Evolutionary conservation across 306 rosid genomes (phyloP).

Genomic region (Ziziphus jujuba): DNA sequence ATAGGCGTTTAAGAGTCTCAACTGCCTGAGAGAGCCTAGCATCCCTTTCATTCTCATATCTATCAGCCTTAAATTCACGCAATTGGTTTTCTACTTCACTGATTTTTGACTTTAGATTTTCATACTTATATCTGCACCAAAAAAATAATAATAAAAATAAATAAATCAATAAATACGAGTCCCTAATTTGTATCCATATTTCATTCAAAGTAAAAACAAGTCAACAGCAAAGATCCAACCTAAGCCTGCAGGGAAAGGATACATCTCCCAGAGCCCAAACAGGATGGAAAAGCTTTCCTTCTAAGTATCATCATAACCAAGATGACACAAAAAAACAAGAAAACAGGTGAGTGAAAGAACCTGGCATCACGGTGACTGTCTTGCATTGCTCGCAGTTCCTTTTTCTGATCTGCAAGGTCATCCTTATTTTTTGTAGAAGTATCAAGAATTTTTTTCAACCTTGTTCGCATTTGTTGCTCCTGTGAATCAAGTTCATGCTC

Average conservation of each 20-base stretch:
- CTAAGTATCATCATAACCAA: neutral
- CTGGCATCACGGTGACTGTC: constrained; percentile 72
- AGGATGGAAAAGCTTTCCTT: constrained; percentile 4
- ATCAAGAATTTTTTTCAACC: constrained; percentile 67
- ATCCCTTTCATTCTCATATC: constrained; percentile 96
- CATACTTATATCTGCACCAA: constrained; percentile 66
- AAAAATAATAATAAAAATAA: no score
- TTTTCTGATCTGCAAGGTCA: constrained; percentile 52
- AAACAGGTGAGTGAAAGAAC: constrained; percentile 38
- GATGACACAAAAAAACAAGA: neutral
- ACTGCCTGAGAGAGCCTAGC: constrained; percentile 93
- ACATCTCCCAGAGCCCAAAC: constrained; percentile 5
- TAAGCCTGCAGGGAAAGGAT: neutral
- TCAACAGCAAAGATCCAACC: constrained; percentile 1
- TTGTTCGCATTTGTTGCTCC: constrained; percentile 69
- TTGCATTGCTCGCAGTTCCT: constrained; percentile 66
- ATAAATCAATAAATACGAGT: neutral
- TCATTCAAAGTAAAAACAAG: neutral
- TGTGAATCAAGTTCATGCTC: constrained; percentile 69
- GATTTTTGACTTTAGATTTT: constrained; percentile 63
- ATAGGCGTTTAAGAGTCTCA: constrained; percentile 92
- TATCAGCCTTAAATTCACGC: constrained; percentile 93
- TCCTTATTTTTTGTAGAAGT: constrained; percentile 55
- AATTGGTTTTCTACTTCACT: constrained; percentile 84
- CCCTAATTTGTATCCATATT: neutral